Evolutionary conservation across 2,329 filamentous ascomycete species (phyloP).

Genomic region (Nannizziopsis arthrosporioides): DNA sequence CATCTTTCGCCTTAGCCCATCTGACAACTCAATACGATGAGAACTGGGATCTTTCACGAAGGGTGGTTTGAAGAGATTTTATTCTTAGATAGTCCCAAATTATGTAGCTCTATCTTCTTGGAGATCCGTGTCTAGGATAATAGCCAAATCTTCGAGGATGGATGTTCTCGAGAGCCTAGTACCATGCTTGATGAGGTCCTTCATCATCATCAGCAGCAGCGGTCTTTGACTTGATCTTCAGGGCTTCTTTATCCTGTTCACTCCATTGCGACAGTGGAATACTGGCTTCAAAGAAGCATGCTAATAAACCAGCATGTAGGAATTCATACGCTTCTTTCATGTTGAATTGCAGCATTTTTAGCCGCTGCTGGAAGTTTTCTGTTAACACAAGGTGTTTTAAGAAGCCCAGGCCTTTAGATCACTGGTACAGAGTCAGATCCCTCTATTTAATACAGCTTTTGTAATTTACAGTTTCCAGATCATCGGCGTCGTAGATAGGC

Average conservation of each 20-base stretch:
- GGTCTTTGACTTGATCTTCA: neutral
- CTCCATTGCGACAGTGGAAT: slow-evolving; percentile 5
- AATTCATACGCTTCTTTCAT: too few relatives aligned
- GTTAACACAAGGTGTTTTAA: too few relatives aligned
- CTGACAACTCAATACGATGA: neutral
- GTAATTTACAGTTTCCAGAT: too few relatives aligned
- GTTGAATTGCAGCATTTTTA: too few relatives aligned
- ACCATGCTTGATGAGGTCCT: slow-evolving; percentile 10
- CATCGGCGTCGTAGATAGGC: too few relatives aligned
- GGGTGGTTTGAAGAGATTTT: slow-evolving; percentile 9
- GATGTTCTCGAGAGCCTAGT: slow-evolving; percentile 6
- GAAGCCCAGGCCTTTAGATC: too few relatives aligned
- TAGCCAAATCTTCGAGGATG: neutral
- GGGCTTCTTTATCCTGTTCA: neutral
- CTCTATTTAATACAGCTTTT: too few relatives aligned
- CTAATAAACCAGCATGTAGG: too few relatives aligned
- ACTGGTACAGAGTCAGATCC: too few relatives aligned
- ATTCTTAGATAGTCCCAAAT: slow-evolving; percentile 14
- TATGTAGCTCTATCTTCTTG: slow-evolving; percentile 11
- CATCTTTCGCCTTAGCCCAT: neutral
- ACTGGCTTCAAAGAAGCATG: too few relatives aligned
- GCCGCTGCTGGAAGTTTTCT: too few relatives aligned
- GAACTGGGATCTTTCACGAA: neutral
- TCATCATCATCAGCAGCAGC: slow-evolving; percentile 8
- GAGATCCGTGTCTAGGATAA: neutral